Evolutionary conservation across 176 grass and related monocot species (phyloP), one percentile per base, ranked within the genome.

Genomic region (Carex pumila): DNA sequence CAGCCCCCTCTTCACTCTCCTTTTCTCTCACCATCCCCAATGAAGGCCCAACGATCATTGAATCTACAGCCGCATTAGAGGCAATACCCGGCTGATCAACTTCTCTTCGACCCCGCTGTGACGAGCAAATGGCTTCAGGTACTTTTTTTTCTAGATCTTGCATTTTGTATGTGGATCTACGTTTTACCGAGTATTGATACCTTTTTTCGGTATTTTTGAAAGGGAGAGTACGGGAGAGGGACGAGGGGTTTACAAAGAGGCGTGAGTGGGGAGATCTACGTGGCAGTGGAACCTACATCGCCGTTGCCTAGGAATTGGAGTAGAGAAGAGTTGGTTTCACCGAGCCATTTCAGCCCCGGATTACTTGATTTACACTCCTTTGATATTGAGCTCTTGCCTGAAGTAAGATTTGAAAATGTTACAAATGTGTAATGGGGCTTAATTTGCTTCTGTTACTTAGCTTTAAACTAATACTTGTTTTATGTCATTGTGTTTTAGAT

Each of bases 351-450:
- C 80, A 99, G 96, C 53, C 96, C 96, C 1, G 96, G 96, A 3
- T 85, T 99, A 76, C 90, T 99, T 84, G 96, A 99, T 86, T 89
- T 99, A 68, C 96, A 99, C 22, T 91, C 93, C 6, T 89, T 93
- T 34, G 93, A 99, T 72, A 99, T 93, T 7, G 96, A 99, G 88
- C 91, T 99, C 34, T 92, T 99, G 57, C 88, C 91, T 10, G 93
- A 99, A 67, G 96, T 99, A 90, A 94, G 83, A 62, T 5, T 59
- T 69, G 12, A 36, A 80, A 39, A 13, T 14, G 22, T 49, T 73
- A 31, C 73, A n/a, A 53, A 89, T 22, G 3, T 65, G 53, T 94
- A 59, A 49, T 5, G 22, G 71, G 79, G 62, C 14, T 34, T 80
- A 12, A 3, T 19, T 19, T 81, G 54, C n/a, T n/a, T 43, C 3